Evolutionary conservation across 352 stramenopile species (phyloP).

Genomic region (Globisporangium radiosum): DNA sequence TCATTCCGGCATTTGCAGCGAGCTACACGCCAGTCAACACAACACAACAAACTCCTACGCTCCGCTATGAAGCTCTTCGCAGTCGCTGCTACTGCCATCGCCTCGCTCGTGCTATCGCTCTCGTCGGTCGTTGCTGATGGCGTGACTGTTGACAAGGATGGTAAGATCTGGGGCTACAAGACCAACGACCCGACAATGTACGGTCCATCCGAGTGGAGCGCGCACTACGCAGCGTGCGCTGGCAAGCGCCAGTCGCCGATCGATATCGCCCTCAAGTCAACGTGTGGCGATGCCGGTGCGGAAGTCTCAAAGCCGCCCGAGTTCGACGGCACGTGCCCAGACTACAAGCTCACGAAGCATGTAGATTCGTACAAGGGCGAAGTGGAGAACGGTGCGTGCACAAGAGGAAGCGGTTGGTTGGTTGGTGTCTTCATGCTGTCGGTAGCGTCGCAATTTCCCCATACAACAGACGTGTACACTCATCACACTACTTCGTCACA

Average conservation of each 20-base stretch:
- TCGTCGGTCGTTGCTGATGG: conserved; percentile 2
- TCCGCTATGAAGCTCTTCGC: no score
- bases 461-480: no score
- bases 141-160: background rate
- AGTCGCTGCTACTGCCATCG: no score
- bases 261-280: conserved; percentile 1
- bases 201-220: conserved; percentile 15
- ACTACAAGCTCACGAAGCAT: conserved; percentile 9
- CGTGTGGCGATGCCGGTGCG: background rate
- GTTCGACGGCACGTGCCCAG: conserved; percentile 15
- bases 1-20: no score
- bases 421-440: no score
- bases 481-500: conserved; percentile 1
- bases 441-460: no score
- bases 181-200: conserved; percentile 14
- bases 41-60: no score
- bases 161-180: conserved; percentile 9
- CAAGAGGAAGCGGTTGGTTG: no score
- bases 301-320: conserved; percentile 1
- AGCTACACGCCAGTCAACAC: no score
- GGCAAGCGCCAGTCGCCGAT: conserved; percentile 31
- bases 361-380: conserved; percentile 16
- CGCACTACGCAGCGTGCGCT: conserved; percentile 12
- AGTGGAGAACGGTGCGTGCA: no score
- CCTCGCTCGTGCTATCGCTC: background rate